These are phyloP conservation scores for Nevesoporus exiguus DNA, from an alignment of 768 basidiomycete species.

Conservation along the genomic window DNA sequence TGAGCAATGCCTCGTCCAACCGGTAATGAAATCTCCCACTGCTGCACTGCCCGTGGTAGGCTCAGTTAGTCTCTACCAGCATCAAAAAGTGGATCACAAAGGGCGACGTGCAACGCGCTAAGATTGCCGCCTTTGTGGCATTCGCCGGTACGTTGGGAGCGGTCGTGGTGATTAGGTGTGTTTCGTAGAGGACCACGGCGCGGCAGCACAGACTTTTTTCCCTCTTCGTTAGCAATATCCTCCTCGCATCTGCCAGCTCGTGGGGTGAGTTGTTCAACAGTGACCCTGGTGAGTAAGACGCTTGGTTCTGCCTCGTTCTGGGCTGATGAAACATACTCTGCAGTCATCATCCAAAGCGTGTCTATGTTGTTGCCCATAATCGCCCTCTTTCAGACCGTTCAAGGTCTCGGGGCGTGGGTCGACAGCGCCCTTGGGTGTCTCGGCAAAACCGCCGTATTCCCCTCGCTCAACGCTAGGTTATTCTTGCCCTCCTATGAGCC, in stretches of 20 bases:
- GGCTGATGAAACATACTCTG: constrained; percentile 6
- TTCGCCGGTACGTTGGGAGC: constrained; percentile 16
- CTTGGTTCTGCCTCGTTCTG: too few species aligned
- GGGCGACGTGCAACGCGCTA: constrained; percentile 18
- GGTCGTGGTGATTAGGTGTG: constrained; percentile 10
- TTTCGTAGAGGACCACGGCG: background rate
- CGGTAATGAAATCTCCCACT: constrained; percentile 20
- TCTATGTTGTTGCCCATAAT: constrained; percentile 47
- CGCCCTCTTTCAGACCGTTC: constrained; percentile 22
- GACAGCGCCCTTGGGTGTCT: constrained; percentile 17
- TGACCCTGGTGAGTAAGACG: constrained; percentile 38
- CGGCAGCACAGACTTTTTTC: background rate
- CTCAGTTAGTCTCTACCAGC: constrained; percentile 7
- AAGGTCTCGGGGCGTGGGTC: constrained; percentile 21
- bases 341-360: constrained; percentile 41
- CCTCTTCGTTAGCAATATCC: constrained; percentile 33
- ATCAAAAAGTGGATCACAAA: constrained; percentile 21
- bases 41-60: background rate
- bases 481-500: background rate
- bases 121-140: constrained; percentile 17
- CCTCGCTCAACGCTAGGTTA: constrained; percentile 24
- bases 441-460: constrained; percentile 22
- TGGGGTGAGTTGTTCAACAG: constrained; percentile 63
- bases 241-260: constrained; percentile 41
- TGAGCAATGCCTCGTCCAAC: constrained; percentile 19